Conservation (phyloP, 805 yeast genomes). For the Ogataea zsoltii region DNA sequence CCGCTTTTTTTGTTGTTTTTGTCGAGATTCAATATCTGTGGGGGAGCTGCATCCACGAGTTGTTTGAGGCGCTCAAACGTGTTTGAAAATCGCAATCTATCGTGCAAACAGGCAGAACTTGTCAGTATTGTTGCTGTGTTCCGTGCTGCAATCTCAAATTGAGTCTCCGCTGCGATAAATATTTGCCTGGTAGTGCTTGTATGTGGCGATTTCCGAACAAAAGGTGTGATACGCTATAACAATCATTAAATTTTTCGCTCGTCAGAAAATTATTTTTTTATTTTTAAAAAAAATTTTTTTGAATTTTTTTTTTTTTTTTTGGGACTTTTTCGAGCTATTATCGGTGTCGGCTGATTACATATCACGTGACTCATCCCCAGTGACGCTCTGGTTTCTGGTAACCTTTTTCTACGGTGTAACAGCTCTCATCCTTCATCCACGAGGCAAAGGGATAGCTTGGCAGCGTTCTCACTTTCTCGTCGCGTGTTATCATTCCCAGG, state of each 20-base stretch:
- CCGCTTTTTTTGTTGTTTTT: background rate
- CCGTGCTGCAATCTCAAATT: background rate
- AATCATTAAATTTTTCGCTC: slow-evolving; percentile 7
- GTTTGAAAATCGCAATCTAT: background rate
- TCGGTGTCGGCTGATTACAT: too few species aligned
- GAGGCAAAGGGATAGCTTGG: slow-evolving; percentile 26
- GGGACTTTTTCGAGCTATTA: too few species aligned
- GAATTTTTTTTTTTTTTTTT: background rate
- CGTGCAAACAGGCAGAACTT: too few species aligned
- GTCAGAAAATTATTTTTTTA: slow-evolving; percentile 7
- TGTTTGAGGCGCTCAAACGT: background rate
- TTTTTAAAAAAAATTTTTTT: slow-evolving; percentile 2
- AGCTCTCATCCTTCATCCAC: slow-evolving; percentile 17
- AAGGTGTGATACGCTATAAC: background rate
- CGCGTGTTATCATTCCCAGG: slow-evolving; percentile 38
- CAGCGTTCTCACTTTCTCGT: slow-evolving; percentile 23
- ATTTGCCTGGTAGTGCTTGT: background rate
- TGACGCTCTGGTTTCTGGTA: background rate
- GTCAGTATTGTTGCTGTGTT: background rate
- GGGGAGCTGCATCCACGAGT: slow-evolving; percentile 6
- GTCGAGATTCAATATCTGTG: slow-evolving; percentile 1
- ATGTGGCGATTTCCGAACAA: background rate
- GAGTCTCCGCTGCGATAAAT: background rate
- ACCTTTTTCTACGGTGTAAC: slow-evolving; percentile 11
- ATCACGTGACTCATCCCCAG: background rate